Evolutionary conservation across 2,329 filamentous ascomycete genomes (phyloP), one percentile per base, ranked within the genome.

Genomic region (Xylariales sp.): DNA sequence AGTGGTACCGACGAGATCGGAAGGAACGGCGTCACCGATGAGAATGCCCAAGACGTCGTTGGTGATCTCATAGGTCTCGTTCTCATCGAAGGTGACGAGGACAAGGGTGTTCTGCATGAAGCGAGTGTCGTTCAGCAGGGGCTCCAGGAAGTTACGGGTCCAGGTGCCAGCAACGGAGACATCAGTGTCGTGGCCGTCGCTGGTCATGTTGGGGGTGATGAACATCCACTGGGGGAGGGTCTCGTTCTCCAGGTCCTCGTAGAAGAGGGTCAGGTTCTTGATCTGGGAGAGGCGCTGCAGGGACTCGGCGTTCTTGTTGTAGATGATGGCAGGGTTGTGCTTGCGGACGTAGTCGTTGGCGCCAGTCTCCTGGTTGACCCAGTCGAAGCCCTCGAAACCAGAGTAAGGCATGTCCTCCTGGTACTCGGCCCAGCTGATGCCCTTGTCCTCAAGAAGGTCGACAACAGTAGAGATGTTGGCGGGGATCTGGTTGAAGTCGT

Each of bases 281-380:
- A 86, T 82, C 55, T 79, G 72, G 5, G 74, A 70, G 2, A 86
- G 67, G 18, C 85, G 80, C 15, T 77, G 69, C 19, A 69, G 59
- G 34, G 71, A 73, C 37, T 70, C 66, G 41, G 81, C 73, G 36
- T 85, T 70, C 24, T 74, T 77, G 56, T 88, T 74, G 61, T 78
- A 87, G 38, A 83, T 67, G 40, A 90, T 65, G 13, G 71, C 62
- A 33, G 76, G 67, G 60, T 90, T 88, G 66, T 93, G 87, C 65
- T 93, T 91, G 54, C 88, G 81, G 6, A 91, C 85, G 56, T 93
- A 93, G 63, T 83, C 78, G 52, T 89, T 85, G 33, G 74, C 71
- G 20, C 76, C 74, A 3, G 74, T 85, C 48, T 76, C 44, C 46
- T 78, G 78, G 60, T 88, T 88, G 40, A 77, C 69, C 56, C 68